These are phyloP conservation scores for Trichophyton schoenleinii DNA, from an alignment of 2,329 filamentous ascomycete genomes.

Conservation along the genomic window DNA sequence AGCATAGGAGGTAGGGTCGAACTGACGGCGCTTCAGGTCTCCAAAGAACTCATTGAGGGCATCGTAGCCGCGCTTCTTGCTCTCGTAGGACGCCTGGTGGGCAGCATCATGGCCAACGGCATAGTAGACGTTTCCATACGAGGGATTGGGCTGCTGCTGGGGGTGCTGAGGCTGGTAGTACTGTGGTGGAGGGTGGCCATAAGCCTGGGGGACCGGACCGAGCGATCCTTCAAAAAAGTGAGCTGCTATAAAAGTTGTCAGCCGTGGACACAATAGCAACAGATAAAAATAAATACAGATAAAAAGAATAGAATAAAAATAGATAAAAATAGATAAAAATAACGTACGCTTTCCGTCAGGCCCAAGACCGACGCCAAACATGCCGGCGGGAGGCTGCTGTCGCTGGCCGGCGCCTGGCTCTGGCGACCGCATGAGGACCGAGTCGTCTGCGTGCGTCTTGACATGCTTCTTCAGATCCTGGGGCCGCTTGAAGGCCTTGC, in stretches of 20 bases:
- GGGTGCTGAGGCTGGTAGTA: constrained; percentile 40
- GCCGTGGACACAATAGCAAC: constrained; percentile 15
- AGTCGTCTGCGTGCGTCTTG: constrained; percentile 96
- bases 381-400: constrained; percentile 26
- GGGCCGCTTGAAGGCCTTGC: constrained; percentile 96
- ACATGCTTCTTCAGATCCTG: constrained; percentile 99
- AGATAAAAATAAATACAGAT: no score
- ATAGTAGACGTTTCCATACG: constrained; percentile 67
- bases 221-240: constrained; percentile 48
- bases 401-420: constrained; percentile 41
- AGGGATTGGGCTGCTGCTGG: constrained; percentile 42
- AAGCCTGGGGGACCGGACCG: constrained; percentile 34
- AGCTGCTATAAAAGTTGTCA: constrained; percentile 20
- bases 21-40: constrained; percentile 78
- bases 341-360: constrained; percentile 22
- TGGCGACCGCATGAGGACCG: constrained; percentile 56
- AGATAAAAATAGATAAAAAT: no score
- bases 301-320: no score
- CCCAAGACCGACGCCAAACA: constrained; percentile 22
- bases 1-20: constrained; percentile 79
- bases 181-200: constrained; percentile 33
- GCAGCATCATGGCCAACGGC: constrained; percentile 57
- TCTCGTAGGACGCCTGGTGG: constrained; percentile 53
- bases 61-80: constrained; percentile 73
- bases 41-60: constrained; percentile 89